These are phyloP conservation scores for Pythium phragmiticola DNA, from an alignment of 352 stramenopile genomes.

Conservation along the genomic window DNA sequence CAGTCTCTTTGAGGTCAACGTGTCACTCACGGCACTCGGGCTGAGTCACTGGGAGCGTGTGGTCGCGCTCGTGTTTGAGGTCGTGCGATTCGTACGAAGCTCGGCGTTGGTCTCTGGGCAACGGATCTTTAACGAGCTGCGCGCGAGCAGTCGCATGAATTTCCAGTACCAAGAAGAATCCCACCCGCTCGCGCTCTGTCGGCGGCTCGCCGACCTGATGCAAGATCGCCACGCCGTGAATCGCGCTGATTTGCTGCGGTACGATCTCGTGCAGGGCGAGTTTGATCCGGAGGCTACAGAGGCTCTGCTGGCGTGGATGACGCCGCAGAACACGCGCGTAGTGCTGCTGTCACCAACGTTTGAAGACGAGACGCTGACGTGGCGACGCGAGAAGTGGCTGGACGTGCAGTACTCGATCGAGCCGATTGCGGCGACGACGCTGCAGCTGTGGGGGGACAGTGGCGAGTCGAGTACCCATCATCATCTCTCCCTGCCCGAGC, in stretches of 20 bases:
- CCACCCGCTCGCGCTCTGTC: constrained; percentile 37
- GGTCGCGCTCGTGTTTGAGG: constrained; percentile 30
- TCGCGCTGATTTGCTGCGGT: constrained; percentile 51
- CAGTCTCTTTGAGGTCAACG: constrained; percentile 42
- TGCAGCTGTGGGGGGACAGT: constrained; percentile 29
- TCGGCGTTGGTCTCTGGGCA: not conserved
- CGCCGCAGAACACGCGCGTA: constrained; percentile 53
- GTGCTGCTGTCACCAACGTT: constrained; percentile 57
- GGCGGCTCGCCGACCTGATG: constrained; percentile 56
- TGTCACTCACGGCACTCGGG: constrained; percentile 32
- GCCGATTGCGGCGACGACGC: constrained; percentile 31
- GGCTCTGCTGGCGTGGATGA: constrained; percentile 42
- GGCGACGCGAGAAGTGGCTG: constrained; percentile 54
- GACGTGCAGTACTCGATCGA: constrained; percentile 47
- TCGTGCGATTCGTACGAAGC: constrained; percentile 21
- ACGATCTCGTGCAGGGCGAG: constrained; percentile 49
- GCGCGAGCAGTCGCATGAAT: constrained; percentile 28
- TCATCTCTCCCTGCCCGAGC: constrained; percentile 19
- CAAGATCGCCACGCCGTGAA: constrained; percentile 40
- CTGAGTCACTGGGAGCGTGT: constrained; percentile 35
- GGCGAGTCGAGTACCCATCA: not conserved
- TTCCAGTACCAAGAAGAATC: constrained; percentile 37
- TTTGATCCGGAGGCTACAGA: constrained; percentile 36
- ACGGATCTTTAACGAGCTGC: constrained; percentile 48
- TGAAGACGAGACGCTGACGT: constrained; percentile 9